Base-by-base conservation (phyloP, 1,139 yeast genomes). In the Blastobotrys capitulatus region DNA sequence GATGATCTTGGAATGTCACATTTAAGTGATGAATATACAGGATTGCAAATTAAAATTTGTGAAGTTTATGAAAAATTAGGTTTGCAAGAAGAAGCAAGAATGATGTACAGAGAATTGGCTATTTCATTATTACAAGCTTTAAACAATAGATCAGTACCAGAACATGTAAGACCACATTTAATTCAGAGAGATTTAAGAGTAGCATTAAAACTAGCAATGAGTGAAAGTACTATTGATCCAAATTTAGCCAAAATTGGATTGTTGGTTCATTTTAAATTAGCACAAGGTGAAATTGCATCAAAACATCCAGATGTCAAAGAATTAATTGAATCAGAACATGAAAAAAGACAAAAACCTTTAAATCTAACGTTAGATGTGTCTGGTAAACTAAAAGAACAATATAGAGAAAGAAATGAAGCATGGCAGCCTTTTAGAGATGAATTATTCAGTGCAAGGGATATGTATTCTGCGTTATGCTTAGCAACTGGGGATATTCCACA, bases 11-110 rank as follows among this genome's bases (percentile, higher is more conserved):
- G 77, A 22, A 64, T 87, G 69, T 78, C 79, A 54, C 75, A 74
- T 16, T 60, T 86, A 32, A 72, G 79, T 47, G 87, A 84, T 57
- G 86, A 82, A 59, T 85, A 82, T 61, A 89, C 97, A 0, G 96
- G 96, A 0, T 78, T 90, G 52, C 95, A 88, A 61, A 72, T 90
- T 62, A 87, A 89, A 61, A 73, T 87, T 39, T 95, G 86, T 2
- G 96, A 89, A 62, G 85, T 88, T 88, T 86, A 81, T 63, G 94
- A 86, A 61, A 70, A 82, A 46, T 67, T 86, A 55, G 73, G 73
- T 32, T 74, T 78, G 80, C 55, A 65, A 38, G 77, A 77, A 18
- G 87, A 83, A 51, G 94, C 95, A 0, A 72, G 78, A 32, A 73
- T 75, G 57, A 65, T 84, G 31, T 86, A 86, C 64, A 73, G 81